A percentile compares a stretch with the other conserved stretches of the same genome.
Evolutionary conservation across 345 rosid genomes (phyloP).

Genomic region (Salix dunnii): DNA sequence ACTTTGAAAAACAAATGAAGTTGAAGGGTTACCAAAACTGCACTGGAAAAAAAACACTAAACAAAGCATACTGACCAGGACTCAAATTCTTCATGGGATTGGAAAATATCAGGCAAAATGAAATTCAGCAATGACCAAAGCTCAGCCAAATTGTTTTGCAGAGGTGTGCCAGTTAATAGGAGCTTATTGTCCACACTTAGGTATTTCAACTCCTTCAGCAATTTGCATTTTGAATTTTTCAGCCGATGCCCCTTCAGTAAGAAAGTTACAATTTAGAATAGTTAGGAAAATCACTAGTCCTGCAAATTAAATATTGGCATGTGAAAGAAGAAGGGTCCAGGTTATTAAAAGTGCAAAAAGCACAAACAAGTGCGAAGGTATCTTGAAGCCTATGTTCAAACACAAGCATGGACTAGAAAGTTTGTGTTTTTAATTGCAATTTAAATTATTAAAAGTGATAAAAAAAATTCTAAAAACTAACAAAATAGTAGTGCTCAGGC

Average conservation of each 20-base stretch:
- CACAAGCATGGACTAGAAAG: background rate
- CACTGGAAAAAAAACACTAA: background rate
- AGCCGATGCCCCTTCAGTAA: constrained; percentile 78
- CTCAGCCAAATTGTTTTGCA: constrained; percentile 92
- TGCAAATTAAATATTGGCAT: background rate
- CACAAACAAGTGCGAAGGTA: background rate
- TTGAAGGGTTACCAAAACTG: background rate
- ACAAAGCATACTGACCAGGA: constrained; percentile 58
- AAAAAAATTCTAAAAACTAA: background rate
- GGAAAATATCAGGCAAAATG: constrained; percentile 89
- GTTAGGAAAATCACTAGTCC: no score
- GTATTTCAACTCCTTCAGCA: constrained; percentile 58
- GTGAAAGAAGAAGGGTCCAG: background rate
- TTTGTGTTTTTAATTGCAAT: background rate
- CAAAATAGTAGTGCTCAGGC: background rate
- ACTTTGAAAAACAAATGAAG: constrained; percentile 2
- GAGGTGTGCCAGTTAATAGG: constrained; percentile 89
- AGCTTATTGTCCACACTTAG: constrained; percentile 71
- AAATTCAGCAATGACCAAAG: constrained; percentile 96
- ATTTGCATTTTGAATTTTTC: constrained; percentile 81
- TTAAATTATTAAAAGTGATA: background rate
- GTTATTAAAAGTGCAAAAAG: background rate
- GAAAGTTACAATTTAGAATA: constrained; percentile 5
- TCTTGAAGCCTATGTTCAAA: background rate
- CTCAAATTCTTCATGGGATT: constrained; percentile 89